These are phyloP conservation scores for Spergularia bocconei DNA, from an alignment of 148 eudicot genomes.

Conservation along the genomic window DNA sequence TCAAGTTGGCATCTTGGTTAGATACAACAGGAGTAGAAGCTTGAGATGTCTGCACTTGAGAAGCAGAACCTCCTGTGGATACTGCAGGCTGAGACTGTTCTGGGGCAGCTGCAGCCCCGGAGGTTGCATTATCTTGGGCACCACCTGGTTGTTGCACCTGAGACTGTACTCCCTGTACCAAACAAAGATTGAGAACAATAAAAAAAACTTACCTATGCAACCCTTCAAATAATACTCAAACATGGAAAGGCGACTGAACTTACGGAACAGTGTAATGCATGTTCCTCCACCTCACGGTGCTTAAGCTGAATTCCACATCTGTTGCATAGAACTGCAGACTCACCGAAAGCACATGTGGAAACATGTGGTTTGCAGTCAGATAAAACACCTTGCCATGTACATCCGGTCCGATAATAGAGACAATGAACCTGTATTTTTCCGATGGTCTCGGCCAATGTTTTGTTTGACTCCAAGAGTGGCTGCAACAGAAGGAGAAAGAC, in stretches of 20 bases:
- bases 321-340: conserved; percentile 88
- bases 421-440: conserved; percentile 78
- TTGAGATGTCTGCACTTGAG: conserved; percentile 59
- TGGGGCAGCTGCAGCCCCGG: conserved; percentile 33
- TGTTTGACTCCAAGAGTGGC: conserved; percentile 82
- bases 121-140: conserved; percentile 36
- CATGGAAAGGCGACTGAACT: conserved; percentile 30
- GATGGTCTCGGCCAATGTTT: conserved; percentile 67
- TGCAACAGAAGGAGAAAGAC: conserved; percentile 30
- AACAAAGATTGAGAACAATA: not conserved
- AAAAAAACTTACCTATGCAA: not conserved
- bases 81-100: conserved; percentile 40
- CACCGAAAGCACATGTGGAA: conserved; percentile 77
- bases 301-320: conserved; percentile 79
- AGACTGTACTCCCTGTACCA: conserved; percentile 57
- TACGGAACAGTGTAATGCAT: conserved; percentile 79
- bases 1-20: conserved; percentile 45
- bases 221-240: not conserved
- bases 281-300: conserved; percentile 96
- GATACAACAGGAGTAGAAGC: conserved; percentile 36
- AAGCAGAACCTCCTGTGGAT: conserved; percentile 38
- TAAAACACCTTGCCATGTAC: conserved; percentile 88
- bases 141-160: conserved; percentile 44
- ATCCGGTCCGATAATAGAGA: conserved; percentile 89
- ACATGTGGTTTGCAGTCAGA: conserved; percentile 72